Evolutionary conservation across 169 alveolate genomes (phyloP), one percentile per base, ranked within the genome.

Genomic region (Theileria annulata): DNA sequence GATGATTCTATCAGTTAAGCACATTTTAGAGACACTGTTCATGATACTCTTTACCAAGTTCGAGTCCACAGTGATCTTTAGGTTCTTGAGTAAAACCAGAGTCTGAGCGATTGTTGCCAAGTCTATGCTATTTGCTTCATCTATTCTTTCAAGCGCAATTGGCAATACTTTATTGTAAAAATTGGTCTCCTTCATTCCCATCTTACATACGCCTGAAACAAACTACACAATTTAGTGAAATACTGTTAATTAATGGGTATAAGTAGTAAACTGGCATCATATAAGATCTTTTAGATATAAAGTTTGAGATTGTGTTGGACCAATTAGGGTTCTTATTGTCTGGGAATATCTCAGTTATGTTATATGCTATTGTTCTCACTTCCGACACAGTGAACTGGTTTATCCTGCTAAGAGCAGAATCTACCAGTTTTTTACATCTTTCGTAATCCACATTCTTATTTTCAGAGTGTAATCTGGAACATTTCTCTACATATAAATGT

Each of bases 41-140:
- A 77, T 68, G 0, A 71, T 21, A 17, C 62, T 56, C 17, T 30
- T 64, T 60, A 2, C 21, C 37, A 17, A 37, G 49, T 12, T 33
- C 48, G 35, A 15, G 27, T 27, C 47, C 66, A 13, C 17, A 15
- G 25, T 9, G 6, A 75, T 60, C 54, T 67, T 75, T 30, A 0
- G 19, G 23, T 49, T 25, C 35, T 71, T 84, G 25, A 84, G 25
- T 27, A 84, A 35, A 23, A 62, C 68, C 31, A 75, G 67, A n/a
- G 90, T 77, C 27, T 84, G 85, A 17, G 87, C 69, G 28, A 84
- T 71, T 19, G 90, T 84, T 35, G 84, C 87, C 42, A 77, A 73
- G 71, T 84, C 90, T 17, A 84, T 84, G n/a, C 86, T 70, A 33
- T 84, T 76, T 10, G 90, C 86, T 70, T 84, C 90, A 17, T 63